Percentiles rank a stretch among this genome's conserved stretches.
These are phyloP conservation scores for Quercus gilva DNA, from an alignment of 306 rosid genomes.

Conservation along the genomic window DNA sequence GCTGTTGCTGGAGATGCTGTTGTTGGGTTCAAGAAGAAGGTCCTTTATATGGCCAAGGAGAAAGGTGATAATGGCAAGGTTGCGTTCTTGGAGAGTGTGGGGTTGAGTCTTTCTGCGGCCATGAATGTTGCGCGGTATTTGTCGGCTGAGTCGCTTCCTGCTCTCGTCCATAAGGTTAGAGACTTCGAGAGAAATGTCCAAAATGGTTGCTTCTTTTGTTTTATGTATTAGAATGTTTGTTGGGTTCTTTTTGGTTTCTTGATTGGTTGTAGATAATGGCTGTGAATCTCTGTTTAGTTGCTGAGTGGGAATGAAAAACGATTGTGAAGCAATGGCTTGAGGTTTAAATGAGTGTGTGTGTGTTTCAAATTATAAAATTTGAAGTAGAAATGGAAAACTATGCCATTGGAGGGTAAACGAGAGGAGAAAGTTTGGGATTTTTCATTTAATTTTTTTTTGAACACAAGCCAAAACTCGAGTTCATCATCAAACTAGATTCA, in stretches of 20 bases:
- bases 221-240: not conserved
- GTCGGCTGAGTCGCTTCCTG: slow-evolving; percentile 48
- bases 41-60: slow-evolving; percentile 45
- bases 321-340: not conserved
- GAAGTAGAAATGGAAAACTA: not conserved
- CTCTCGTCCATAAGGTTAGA: slow-evolving; percentile 55
- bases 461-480: no score
- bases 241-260: not conserved
- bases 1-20: not conserved
- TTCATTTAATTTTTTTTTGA: no score
- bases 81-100: slow-evolving; percentile 73
- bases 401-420: no score
- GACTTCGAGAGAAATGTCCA: not conserved
- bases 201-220: not conserved
- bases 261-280: not conserved
- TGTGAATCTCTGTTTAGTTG: not conserved
- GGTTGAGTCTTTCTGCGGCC: slow-evolving; percentile 70
- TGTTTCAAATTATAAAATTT: not conserved
- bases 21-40: slow-evolving; percentile 56
- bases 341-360: no score
- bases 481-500: no score
- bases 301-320: not conserved
- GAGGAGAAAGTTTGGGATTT: no score
- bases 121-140: slow-evolving; percentile 73
- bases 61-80: slow-evolving; percentile 82